phyloP scores from a whole-genome alignment of 1,284 basidiomycete genomes.

The Irpex sp. region DNA sequence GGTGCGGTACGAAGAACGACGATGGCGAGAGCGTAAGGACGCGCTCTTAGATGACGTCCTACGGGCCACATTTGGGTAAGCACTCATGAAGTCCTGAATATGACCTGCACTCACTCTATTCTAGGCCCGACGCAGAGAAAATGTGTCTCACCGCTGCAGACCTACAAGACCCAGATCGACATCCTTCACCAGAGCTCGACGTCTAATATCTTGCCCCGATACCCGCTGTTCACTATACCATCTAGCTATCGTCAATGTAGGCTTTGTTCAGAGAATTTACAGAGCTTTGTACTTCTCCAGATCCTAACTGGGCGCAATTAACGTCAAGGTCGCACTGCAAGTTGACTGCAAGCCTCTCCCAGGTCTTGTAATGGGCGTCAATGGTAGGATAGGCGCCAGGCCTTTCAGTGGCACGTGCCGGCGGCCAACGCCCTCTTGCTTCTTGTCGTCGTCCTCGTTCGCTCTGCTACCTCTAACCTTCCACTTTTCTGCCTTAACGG shows the following conservation, averaged over 20 bases:
- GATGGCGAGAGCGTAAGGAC: conserved; percentile 29
- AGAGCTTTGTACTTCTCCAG: neutral
- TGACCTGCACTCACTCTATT: neutral
- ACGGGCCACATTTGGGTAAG: conserved; percentile 25
- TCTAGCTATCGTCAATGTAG: neutral
- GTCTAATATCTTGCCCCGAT: neutral
- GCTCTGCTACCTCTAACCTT: too few species aligned
- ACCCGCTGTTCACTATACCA: neutral
- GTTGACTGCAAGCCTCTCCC: too few species aligned
- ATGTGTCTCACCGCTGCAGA: neutral
- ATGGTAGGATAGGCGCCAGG: too few species aligned
- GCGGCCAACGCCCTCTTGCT: too few species aligned
- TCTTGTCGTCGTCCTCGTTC: too few species aligned
- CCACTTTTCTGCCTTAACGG: too few species aligned
- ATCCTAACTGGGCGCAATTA: neutral
- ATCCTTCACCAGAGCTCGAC: neutral
- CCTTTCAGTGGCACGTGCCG: too few species aligned
- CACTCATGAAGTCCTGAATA: neutral
- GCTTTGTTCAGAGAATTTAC: neutral
- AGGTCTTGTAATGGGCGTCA: too few species aligned
- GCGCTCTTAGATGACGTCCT: conserved; percentile 27
- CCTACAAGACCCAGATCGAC: neutral
- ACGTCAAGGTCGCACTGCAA: neutral
- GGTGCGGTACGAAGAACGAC: conserved; percentile 45
- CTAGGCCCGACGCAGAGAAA: conserved; percentile 8